A percentile compares a stretch with the other conserved stretches of the same genome.
Evolutionary conservation across 495 filamentous ascomycete species (phyloP).

Genomic region (Talaromyces stipitatus): DNA sequence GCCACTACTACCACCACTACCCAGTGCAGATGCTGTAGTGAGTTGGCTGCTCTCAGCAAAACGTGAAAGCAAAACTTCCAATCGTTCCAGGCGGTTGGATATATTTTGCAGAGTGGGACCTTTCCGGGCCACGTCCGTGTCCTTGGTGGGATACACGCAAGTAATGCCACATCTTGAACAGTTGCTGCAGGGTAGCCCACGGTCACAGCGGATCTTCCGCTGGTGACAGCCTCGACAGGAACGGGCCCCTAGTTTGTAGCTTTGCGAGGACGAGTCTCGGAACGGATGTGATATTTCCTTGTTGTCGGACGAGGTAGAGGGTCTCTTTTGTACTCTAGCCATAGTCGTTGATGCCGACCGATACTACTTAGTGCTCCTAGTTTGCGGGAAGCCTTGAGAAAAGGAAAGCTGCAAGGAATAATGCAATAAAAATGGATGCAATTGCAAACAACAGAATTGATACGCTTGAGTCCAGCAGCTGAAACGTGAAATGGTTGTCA

Average conservation of each 20-base stretch:
- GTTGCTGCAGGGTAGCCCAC: slow-evolving; percentile 53
- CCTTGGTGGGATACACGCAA: slow-evolving; percentile 46
- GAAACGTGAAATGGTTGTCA: too few species aligned
- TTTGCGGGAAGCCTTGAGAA: too few species aligned
- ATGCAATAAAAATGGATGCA: too few species aligned
- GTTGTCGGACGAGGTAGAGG: neutral
- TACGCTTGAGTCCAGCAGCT: too few species aligned
- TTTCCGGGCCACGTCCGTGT: slow-evolving; percentile 39
- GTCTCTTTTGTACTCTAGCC: neutral
- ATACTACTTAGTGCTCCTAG: too few species aligned
- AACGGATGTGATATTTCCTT: neutral
- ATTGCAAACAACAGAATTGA: too few species aligned
- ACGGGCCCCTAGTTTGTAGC: slow-evolving; percentile 4
- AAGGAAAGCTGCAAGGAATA: too few species aligned
- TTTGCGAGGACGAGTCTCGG: neutral
- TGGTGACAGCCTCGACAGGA: slow-evolving; percentile 41
- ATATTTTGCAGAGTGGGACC: slow-evolving; percentile 36
- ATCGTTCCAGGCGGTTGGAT: slow-evolving; percentile 46
- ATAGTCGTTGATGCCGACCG: too few species aligned
- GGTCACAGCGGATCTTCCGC: slow-evolving; percentile 57
- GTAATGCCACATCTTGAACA: slow-evolving; percentile 49
- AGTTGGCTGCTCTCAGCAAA: neutral
- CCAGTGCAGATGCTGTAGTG: neutral
- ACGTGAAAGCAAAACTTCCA: slow-evolving; percentile 38
- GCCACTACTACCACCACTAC: slow-evolving; percentile 41